A percentile compares a stretch with the other conserved stretches of the same genome.
These are phyloP conservation scores for Orbilia quercus DNA, from an alignment of 2,329 filamentous ascomycete species.

Conservation along the genomic window DNA sequence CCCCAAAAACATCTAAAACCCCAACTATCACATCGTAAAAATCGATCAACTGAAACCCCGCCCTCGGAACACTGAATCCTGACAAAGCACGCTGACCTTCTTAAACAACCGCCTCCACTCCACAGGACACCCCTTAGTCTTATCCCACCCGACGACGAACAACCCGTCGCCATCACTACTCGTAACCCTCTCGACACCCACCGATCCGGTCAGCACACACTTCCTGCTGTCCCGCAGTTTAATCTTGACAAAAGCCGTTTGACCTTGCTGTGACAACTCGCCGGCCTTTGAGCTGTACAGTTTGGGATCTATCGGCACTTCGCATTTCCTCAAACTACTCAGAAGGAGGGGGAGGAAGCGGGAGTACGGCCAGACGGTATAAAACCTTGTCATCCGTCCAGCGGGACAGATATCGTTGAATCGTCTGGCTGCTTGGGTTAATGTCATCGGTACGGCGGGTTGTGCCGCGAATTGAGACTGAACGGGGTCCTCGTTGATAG, in stretches of 20 bases:
- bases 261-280: constrained; percentile 36
- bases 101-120: constrained; percentile 99
- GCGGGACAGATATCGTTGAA: constrained; percentile 93
- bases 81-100: constrained; percentile 86
- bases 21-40: not conserved
- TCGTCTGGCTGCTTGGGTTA: constrained; percentile 87
- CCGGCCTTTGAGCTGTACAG: constrained; percentile 54
- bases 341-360: constrained; percentile 82
- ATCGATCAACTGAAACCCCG: constrained; percentile 61
- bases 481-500: constrained; percentile 48
- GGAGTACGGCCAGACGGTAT: constrained; percentile 79
- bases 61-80: constrained; percentile 80
- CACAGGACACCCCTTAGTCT: constrained; percentile 92
- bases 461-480: constrained; percentile 83
- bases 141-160: constrained; percentile 89
- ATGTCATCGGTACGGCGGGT: constrained; percentile 80
- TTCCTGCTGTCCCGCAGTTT: constrained; percentile 77
- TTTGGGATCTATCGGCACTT: constrained; percentile 69
- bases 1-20: too few relatives aligned
- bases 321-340: constrained; percentile 84
- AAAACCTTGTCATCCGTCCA: constrained; percentile 89
- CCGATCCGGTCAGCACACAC: constrained; percentile 79
- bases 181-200: constrained; percentile 76
- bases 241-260: constrained; percentile 71
- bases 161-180: constrained; percentile 70